Base-by-base conservation (phyloP, 148 eudicot genomes). In the Polygonum maritimum region DNA sequence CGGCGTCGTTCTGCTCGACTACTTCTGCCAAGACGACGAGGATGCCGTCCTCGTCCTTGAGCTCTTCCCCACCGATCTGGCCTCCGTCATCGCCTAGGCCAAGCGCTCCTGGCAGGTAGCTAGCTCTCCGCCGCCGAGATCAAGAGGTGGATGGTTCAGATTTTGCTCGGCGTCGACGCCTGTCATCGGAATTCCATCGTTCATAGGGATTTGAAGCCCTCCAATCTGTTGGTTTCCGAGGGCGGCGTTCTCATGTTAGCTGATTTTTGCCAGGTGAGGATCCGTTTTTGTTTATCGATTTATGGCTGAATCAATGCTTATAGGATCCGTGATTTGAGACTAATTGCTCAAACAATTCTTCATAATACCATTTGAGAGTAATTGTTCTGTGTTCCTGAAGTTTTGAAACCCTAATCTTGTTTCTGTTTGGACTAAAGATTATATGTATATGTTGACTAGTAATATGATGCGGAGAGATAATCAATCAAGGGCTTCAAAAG, bases 191-290 rank as follows among this genome's bases (percentile, higher is more conserved):
- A 83, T 81, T 84, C 86, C 26, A 86, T 94, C 52, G 91, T 89
- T 73, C 98, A 94, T 81, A 78, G 98, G 39, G 98, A 94, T 87
- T 81, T 94, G 78, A 94, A 94, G 80, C 98, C 98, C 0, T 74
- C 88, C 0, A 94, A 94, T 89, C 79, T 94, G 92, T 79, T 94
- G 83, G 80, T 94, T 58, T 85, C 90, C 12, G 88, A 83, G 22
- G 82, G 85, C 73, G 98, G 98, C n/a, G 85, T 92, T n/a, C 85
- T 94, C 57, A 94, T 90, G 65, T 73, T 94, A 77, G 98, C 97
- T 79, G 98, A 94, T 88, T 94, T 94, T 76, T 97, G 98, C 5
- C 98, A 94, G 98, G 92, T 93, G 9, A 73, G 51, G 35, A 62
- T 62, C 16, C 18, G 69, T 31, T 62, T 62, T 33, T 33, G 39